Base-by-base conservation (phyloP, 345 rosid species). In the Gossypium bickii region DNA sequence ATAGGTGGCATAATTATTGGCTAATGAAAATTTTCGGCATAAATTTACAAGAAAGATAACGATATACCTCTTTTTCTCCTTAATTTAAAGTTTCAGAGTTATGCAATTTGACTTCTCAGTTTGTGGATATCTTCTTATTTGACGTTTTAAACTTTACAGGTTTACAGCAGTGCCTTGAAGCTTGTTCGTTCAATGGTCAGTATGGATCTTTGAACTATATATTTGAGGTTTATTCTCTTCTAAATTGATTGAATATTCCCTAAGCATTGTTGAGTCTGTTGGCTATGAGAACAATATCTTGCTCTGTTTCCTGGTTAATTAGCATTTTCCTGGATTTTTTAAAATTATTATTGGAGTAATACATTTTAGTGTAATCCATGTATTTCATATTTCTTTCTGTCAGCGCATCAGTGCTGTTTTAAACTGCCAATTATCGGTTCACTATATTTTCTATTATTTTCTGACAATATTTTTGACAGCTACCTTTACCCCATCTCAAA, bases 161-260 rank as follows among this genome's bases (percentile, higher is more conserved):
- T 95, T 72, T 93, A 95, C 84, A 93, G 96, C 90, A 95, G 98
- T 72, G 99, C 98, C 67, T 84, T 95, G 88, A 87, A 90, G 78
- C 97, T 95, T 62, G 96, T 93, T 61, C 89, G 94, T 45, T 89
- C 99, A 76, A 95, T 93, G 99, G 98, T 95, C 15, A 69, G 73
- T 51, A 27, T 69, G 27, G 82, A 88, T 87, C 22, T 52, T 67
- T 67, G n/a, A 67, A 67, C 57, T 22, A 15, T 56, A 18, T 47
- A 10, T 47, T 47, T 47, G 51, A 47, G 51, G 51, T 47, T 47
- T 47, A 47, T 10, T 47, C 51, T 2, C 13, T 47, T 9, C 34
- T 51, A 48, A 64, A 18, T 64, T 41, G 51, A 64, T 64, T 41
- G 51, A 64, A 64, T 41, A 2, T n/a, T 41, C 27, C 1, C 16